Base-by-base conservation (phyloP, 805 yeast genomes). In the Yarrowia alimentaria region DNA sequence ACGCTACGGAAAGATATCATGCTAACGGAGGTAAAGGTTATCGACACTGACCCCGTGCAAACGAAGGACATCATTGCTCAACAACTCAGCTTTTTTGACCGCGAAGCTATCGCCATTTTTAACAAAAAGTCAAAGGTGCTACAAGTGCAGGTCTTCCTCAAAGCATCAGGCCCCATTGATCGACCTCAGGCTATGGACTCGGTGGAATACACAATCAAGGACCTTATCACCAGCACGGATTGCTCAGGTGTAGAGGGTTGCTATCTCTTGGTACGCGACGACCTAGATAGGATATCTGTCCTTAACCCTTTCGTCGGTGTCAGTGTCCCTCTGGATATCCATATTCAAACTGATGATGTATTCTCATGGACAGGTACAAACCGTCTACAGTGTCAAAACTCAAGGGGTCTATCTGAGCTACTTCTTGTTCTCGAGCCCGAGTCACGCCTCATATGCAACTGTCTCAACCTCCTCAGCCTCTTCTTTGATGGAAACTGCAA, bases 1-100 rank as follows among this genome's bases (percentile, higher is more conserved):
- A 56, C 62, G 4, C 62, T 78, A 17, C 68, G 79, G 30, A 85
- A 83, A 57, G 95, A 87, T 62, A 74, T 83, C 59, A 80, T 83
- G n/a, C 67, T 86, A 54, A 79, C 89, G 0, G 77, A 75, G 59
- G 64, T 85, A 22, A 32, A 42, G 24, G 21, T 28, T 5, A 43
- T 30, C 2, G 80, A 79, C 13, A 64, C 76, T 0, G 60, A 68
- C 14, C 57, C 58, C 1, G 65, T 71, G 5, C 26, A 31, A 24
- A 18, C 16, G 20, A 14, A n/a, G 9, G 50, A 52, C 6, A 34
- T 51, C 16, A 52, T 47, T n/a, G 53, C 73, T 1, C 62, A 65
- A 42, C 70, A 70, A 7, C 53, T 77, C n/a, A 58, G 61, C 4
- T 77, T 68, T 55, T 74, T 73, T 17, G 78, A 75, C 21, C 77